Base-by-base conservation (phyloP, 1,284 basidiomycete species). In the Cutaneotrichosporon cyanovorans region DNA sequence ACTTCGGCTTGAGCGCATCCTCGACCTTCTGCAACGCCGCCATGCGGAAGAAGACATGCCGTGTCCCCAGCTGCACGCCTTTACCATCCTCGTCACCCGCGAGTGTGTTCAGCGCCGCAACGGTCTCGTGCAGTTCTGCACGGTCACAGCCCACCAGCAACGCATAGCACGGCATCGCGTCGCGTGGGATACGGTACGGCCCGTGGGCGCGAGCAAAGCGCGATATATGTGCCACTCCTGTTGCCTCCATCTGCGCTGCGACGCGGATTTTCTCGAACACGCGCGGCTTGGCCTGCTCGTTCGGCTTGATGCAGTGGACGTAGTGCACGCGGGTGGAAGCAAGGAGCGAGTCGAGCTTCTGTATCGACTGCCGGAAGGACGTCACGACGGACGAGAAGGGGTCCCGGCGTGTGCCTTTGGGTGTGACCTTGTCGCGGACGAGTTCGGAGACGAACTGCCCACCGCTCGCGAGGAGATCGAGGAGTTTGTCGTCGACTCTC, bases 291-390 rank as follows among this genome's bases (percentile, higher is more conserved):
- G 52, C 48, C 25, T 47, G 38, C 28, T 54, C 46, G 43, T 54
- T 54, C 8, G 52, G 46, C 48, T 54, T 54, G 48, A 54, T 50
- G 41, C 52, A 54, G 25, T 54, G 52, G 19, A 54, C 50, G 37
- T 54, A 51, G 37, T 48, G 52, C 4, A 50, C 48, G 19, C 35
- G 46, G 16, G 52, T 54, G 28, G 33, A 37, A 11, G 45, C 37
- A 12, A 54, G 46, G n/a, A 50, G 35, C 10, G 43, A 37, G 37
- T 48, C 45, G 19, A 54, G 48, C 42, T 48, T 36, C 31, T 48
- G 43, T 18, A 54, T 46, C 31, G 52, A 54, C 19, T 40, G 40
- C 36, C 48, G 48, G 48, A 54, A 54, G 3, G 52, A 54, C 5
- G 52, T 45, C 3, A 42, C 48, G n/a, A 54, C 46, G 10, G 42